phyloP scores from a whole-genome alignment of 2,329 filamentous ascomycete genomes.

The Huntiella moniliformis region DNA sequence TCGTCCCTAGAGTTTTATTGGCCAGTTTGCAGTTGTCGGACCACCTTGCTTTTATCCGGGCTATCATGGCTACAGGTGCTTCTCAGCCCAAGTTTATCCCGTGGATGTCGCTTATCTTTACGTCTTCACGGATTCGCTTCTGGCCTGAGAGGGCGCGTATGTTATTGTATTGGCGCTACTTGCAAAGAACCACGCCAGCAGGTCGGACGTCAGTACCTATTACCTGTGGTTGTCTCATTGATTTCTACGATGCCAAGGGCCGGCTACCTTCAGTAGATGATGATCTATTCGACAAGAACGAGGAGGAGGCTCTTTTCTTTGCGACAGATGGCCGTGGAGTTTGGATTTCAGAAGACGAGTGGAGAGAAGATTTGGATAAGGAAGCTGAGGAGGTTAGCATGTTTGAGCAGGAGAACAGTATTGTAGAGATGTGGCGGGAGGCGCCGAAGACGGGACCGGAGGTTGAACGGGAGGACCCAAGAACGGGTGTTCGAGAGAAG shows the following conservation, averaged over 20 bases:
- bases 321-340: conserved; percentile 4
- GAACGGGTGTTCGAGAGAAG: neutral
- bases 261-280: conserved; percentile 6
- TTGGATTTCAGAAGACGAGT: conserved; percentile 8
- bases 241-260: conserved; percentile 8
- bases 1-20: conserved; percentile 5
- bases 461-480: neutral
- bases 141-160: conserved; percentile 7
- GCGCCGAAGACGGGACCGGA: neutral
- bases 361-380: conserved; percentile 1
- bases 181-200: conserved; percentile 2
- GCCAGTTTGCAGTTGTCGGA: neutral
- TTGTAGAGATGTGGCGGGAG: conserved; percentile 11
- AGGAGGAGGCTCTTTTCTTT: conserved; percentile 9
- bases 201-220: neutral
- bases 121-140: neutral
- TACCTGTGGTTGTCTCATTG: conserved; percentile 3
- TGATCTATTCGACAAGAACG: conserved; percentile 1
- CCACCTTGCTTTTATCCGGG: conserved; percentile 6
- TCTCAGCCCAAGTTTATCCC: conserved; percentile 3
- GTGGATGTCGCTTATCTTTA: conserved; percentile 3
- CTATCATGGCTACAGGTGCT: conserved; percentile 6
- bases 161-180: conserved; percentile 6
- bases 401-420: neutral
- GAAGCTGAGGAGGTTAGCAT: neutral